Percentiles rank a stretch among this genome's conserved stretches.
Evolutionary conservation across 192 early-diverging fungal species (phyloP).

Genomic region (Linnemannia hyalina): DNA sequence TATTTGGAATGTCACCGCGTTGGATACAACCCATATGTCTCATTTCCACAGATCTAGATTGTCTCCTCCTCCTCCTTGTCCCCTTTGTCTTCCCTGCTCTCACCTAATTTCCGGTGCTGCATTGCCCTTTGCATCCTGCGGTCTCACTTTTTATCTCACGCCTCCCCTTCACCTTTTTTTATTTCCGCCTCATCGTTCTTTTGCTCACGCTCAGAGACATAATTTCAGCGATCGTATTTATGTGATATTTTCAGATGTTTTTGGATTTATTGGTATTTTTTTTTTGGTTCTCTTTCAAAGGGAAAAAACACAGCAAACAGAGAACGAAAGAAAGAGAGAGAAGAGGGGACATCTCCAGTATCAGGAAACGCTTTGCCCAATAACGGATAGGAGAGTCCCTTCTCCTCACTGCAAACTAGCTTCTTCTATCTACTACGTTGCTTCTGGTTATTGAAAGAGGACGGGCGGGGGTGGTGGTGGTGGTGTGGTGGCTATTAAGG

Average conservation of each 20-base stretch:
- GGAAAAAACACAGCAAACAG: background rate
- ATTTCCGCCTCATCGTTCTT: too few species aligned
- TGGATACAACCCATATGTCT: too few species aligned
- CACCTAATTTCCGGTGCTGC: too few species aligned
- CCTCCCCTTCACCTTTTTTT: background rate
- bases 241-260: constrained; percentile 6
- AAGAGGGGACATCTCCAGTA: background rate
- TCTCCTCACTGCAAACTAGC: background rate
- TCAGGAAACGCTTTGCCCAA: constrained; percentile 21
- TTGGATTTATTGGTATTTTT: background rate
- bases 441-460: background rate
- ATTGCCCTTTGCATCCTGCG: too few species aligned
- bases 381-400: background rate
- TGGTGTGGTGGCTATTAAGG: constrained; percentile 7
- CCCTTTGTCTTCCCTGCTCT: too few species aligned
- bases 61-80: too few species aligned
- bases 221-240: background rate
- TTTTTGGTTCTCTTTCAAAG: background rate
- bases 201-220: too few species aligned
- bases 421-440: background rate
- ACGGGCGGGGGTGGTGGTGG: background rate
- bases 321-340: background rate
- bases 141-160: too few species aligned
- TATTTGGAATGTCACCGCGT: too few species aligned
- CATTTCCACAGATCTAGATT: too few species aligned